Evolutionary conservation across 2,329 filamentous ascomycete species (phyloP).

Genomic region (Penicillium sp.): DNA sequence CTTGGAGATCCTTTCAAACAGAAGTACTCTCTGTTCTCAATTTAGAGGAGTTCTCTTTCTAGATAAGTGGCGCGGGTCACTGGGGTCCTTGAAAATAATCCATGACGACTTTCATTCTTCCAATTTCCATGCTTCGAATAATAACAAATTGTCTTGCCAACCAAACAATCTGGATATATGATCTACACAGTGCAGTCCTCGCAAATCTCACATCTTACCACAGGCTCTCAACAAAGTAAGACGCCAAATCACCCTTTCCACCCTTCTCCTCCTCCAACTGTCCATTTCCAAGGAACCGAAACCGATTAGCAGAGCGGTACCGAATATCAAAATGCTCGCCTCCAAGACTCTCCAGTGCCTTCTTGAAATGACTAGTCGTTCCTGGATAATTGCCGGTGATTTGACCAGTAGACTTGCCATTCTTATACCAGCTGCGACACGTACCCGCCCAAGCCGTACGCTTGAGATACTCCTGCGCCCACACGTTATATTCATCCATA

Average conservation of each 20-base stretch:
- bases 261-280: slow-evolving; percentile 33
- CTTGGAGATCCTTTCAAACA: too few species aligned
- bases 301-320: slow-evolving; percentile 16
- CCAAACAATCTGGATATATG: too few species aligned
- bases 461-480: slow-evolving; percentile 30
- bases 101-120: too few species aligned
- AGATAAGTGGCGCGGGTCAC: too few species aligned
- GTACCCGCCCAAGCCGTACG: slow-evolving; percentile 26
- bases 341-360: slow-evolving; percentile 15
- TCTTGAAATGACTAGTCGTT: slow-evolving; percentile 13
- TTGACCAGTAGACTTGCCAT: slow-evolving; percentile 19
- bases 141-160: too few species aligned
- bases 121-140: too few species aligned
- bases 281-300: slow-evolving; percentile 18
- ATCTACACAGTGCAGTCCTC: too few species aligned
- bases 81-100: too few species aligned
- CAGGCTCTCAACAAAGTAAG: neutral
- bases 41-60: too few species aligned
- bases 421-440: slow-evolving; percentile 31
- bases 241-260: slow-evolving; percentile 19
- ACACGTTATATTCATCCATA: slow-evolving; percentile 33
- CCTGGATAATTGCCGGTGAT: slow-evolving; percentile 15
- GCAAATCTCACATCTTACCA: too few species aligned
- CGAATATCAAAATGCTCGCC: slow-evolving; percentile 21
- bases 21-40: too few species aligned